Evolutionary conservation across 2,329 filamentous ascomycete genomes (phyloP).

Genomic region (Westerdykella aurantiaca): DNA sequence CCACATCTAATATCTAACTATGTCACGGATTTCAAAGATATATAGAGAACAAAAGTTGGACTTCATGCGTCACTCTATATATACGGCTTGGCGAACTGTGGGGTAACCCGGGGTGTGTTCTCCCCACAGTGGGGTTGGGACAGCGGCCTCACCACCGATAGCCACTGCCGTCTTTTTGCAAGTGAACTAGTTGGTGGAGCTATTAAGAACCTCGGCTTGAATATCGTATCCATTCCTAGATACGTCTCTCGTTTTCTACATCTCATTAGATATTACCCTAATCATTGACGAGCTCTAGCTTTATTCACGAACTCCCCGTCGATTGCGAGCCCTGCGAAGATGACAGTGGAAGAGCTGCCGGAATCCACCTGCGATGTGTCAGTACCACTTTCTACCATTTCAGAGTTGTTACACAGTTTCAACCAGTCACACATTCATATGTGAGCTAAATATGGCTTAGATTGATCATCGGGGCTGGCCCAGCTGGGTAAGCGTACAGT

Average conservation of each 20-base stretch:
- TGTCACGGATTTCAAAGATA: no score
- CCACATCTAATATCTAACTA: no score
- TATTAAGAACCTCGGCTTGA: neutral
- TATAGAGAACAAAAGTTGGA: neutral
- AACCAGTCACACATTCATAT: no score
- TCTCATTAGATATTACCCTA: neutral
- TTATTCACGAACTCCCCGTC: neutral
- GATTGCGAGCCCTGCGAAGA: slow-evolving; percentile 6
- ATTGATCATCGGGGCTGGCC: slow-evolving; percentile 38
- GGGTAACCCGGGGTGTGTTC: slow-evolving; percentile 12
- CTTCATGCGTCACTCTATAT: neutral
- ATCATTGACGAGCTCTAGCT: neutral
- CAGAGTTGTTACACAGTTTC: neutral
- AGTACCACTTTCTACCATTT: slow-evolving; percentile 2
- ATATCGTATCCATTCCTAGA: neutral
- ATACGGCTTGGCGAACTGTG: slow-evolving; percentile 16
- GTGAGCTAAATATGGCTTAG: slow-evolving; percentile 11
- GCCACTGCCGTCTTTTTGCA: slow-evolving; percentile 11
- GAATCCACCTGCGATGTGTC: slow-evolving; percentile 36
- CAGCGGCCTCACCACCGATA: slow-evolving; percentile 10
- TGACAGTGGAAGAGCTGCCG: slow-evolving; percentile 14
- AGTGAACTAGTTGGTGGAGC: neutral
- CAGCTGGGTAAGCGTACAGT: slow-evolving; percentile 25
- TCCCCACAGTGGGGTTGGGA: neutral
- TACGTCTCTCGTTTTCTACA: neutral